Base-by-base conservation (phyloP, 495 filamentous ascomycete genomes). In the Hypomontagnella submonticulosa region DNA sequence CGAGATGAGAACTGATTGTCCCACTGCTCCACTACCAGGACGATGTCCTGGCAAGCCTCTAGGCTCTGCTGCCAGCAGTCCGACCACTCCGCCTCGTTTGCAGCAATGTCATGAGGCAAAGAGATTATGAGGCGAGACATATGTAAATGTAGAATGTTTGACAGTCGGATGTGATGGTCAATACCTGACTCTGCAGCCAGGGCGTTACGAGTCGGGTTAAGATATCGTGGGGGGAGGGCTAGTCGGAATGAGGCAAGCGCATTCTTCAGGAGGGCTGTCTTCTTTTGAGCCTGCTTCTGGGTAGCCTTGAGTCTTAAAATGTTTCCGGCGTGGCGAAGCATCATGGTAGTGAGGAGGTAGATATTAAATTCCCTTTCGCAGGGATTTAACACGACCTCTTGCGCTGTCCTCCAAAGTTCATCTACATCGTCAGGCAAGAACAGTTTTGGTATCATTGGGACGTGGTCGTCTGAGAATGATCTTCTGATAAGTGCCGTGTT, bases 311-410 rank as follows among this genome's bases (percentile, higher is more conserved):
- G 57, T n/a, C 46, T 54, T 37, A 57, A 49, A 15, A 61, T 18
- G n/a, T 48, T 61, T 9, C 62, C 71, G 11, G 71, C 70, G 41
- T 70, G 57, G 12, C 70, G 64, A 23, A 74, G 36, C 11, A 67
- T 52, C 4, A 70, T 67, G 5, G 70, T 70, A 7, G 71, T 74
- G 12, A 74, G 54, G 16, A 74, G 70, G 38, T 74, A 66, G 1
- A 74, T 46, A 10, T 72, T 74, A 18, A 66, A 63, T 19, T 71
- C 61, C 7, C 41, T 49, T 42, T 65, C 56, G 9, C 50, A 52
- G 13, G 46, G 15, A 23, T 50, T 69, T 5, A 54, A 63, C 6
- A 67, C 19, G 1, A 74, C 54, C 2, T 44, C 66, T 37, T 72
- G 57, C 5, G 42, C 47, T 11, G 70, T 67, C 40, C 54, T 61